A percentile compares a stretch with the other conserved stretches of the same genome.
Evolutionary conservation across 306 rosid genomes (phyloP).

Genomic region (Sphenostylis stenocarpa): DNA sequence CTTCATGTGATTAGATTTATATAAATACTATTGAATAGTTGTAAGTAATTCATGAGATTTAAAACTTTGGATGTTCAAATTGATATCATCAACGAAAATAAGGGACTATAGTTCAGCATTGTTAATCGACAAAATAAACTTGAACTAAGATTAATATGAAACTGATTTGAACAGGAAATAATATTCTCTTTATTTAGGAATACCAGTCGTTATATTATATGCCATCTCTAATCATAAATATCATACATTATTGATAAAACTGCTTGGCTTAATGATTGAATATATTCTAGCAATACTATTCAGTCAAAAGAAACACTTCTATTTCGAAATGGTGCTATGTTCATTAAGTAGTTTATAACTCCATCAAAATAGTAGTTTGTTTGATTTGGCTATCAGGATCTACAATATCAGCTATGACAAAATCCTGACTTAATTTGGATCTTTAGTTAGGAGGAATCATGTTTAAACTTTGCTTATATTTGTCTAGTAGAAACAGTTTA

Average conservation of each 20-base stretch:
- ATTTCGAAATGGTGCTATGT: not conserved
- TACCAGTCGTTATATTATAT: too few relatives aligned
- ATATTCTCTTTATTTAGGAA: too few relatives aligned
- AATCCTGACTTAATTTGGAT: slow-evolving; percentile 1
- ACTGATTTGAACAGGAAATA: not conserved
- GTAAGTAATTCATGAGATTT: not conserved
- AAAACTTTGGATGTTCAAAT: not conserved
- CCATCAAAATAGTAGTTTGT: slow-evolving; percentile 25
- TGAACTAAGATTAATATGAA: not conserved
- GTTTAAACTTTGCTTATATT: not conserved
- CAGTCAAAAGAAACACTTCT: not conserved
- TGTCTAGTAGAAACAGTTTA: not conserved
- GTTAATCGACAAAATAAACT: not conserved
- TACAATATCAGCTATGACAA: slow-evolving; percentile 2
- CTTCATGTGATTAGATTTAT: not conserved
- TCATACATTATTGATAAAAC: not conserved
- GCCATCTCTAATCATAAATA: not conserved
- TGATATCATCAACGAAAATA: not conserved
- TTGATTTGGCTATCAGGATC: slow-evolving; percentile 34
- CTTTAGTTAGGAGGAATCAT: not conserved
- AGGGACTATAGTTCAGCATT: not conserved
- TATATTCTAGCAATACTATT: too few relatives aligned
- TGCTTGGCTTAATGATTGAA: not conserved
- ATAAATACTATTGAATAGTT: not conserved
- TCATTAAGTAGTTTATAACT: not conserved